These are phyloP conservation scores for Thymus quinquecostatus DNA, from an alignment of 257 asterid genomes.

Conservation along the genomic window DNA sequence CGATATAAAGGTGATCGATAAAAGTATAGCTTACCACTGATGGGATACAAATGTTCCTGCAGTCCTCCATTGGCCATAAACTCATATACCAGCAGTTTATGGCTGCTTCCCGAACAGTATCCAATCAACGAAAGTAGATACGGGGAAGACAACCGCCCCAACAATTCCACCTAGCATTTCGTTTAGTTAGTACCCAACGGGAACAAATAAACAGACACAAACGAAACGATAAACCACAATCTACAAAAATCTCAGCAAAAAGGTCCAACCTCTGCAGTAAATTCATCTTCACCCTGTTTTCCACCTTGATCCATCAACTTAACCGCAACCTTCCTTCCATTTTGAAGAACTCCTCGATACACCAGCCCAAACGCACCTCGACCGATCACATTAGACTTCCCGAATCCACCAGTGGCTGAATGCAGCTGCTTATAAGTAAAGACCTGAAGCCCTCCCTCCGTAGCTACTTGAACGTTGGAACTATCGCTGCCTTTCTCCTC, in stretches of 20 bases:
- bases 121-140: conserved; percentile 75
- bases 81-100: conserved; percentile 84
- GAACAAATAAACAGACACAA: background rate
- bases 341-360: conserved; percentile 83
- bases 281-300: conserved; percentile 90
- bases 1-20: background rate
- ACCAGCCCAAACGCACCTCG: conserved; percentile 91
- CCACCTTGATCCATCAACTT: conserved; percentile 94
- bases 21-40: conserved; percentile 46
- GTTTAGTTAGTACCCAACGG: conserved; percentile 15
- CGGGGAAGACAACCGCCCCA: conserved; percentile 76
- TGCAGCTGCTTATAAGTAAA: conserved; percentile 91
- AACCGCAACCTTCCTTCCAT: conserved; percentile 88
- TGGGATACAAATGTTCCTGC: conserved; percentile 89
- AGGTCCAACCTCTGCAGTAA: conserved; percentile 72
- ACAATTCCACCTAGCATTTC: conserved; percentile 66
- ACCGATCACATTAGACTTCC: conserved; percentile 83
- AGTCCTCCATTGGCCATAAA: conserved; percentile 95
- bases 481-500: conserved; percentile 49
- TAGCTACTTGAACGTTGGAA: conserved; percentile 48
- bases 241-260: background rate
- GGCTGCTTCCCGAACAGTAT: conserved; percentile 75
- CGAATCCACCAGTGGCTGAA: conserved; percentile 87
- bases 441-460: conserved; percentile 64
- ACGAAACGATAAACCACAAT: background rate